Evolutionary conservation across 2,329 filamentous ascomycete genomes (phyloP).

Genomic region (Sphaceloma murrayae): DNA sequence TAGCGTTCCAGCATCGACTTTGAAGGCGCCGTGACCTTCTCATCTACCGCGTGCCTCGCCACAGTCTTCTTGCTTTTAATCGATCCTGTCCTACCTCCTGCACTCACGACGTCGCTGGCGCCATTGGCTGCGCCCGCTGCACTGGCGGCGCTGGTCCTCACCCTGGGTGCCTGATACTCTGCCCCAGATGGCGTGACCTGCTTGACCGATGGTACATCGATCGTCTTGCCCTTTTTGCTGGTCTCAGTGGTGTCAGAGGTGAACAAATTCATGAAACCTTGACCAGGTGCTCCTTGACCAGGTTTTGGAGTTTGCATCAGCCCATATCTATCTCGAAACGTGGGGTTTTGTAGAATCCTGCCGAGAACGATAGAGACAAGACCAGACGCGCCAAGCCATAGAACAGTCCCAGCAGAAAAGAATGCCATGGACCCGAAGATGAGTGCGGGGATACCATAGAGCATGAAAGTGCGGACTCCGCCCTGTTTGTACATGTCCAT

Average conservation of each 20-base stretch:
- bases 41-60: not conserved
- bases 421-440: slow-evolving; percentile 46
- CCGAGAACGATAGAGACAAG: slow-evolving; percentile 33
- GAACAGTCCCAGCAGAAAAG: slow-evolving; percentile 49
- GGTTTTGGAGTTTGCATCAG: slow-evolving; percentile 23
- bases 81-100: not conserved
- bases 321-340: slow-evolving; percentile 31
- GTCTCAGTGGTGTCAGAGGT: not conserved
- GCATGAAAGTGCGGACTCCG: slow-evolving; percentile 33
- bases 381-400: slow-evolving; percentile 50
- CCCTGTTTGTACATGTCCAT: slow-evolving; percentile 24
- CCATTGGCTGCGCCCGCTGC: not conserved
- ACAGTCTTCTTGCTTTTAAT: not conserved
- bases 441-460: slow-evolving; percentile 44
- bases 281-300: not conserved
- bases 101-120: slow-evolving; percentile 3
- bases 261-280: slow-evolving; percentile 2
- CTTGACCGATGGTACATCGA: slow-evolving; percentile 16
- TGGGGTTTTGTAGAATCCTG: slow-evolving; percentile 30
- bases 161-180: slow-evolving; percentile 3
- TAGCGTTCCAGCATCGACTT: slow-evolving; percentile 10
- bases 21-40: not conserved
- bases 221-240: slow-evolving; percentile 14
- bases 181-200: not conserved
- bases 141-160: not conserved